Base-by-base conservation (phyloP, 495 filamentous ascomycete genomes). In the Hyphodiscus hymeniophilus region DNA sequence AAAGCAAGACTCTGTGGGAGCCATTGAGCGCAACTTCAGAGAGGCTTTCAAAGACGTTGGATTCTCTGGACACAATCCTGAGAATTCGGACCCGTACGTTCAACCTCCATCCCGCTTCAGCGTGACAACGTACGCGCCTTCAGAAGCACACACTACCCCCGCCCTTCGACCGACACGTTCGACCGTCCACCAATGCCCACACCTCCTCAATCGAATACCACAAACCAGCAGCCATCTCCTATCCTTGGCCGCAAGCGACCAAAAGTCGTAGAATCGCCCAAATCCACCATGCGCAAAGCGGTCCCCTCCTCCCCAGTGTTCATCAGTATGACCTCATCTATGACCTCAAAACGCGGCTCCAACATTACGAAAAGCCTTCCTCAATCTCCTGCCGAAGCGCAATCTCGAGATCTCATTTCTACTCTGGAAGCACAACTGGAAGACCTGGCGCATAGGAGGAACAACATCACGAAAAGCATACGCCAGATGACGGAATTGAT, bases 41-140 rank as follows among this genome's bases (percentile, higher is more conserved):
- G 56, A 61, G 20, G 43, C 58, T 22, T 46, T 61, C 15, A 52
- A 56, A 23, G 55, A 54, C 23, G 42, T 47, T 12, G 44, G 31
- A 35, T 48, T 32, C 34, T 52, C 15, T 26, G 13, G 10, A 24
- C 7, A 48, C 57, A 16, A 43, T 52, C 34, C 22, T 47, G 38
- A 45, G 11, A 48, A 26, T 47, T 53, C 41, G 46, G 55, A 50
- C 33, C 45, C 48, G 21, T 59, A 59, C 39, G 57, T 63, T 13
- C 71, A 82, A 41, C 82, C 79, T 7, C 58, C 62, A 0, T 89
- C 84, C 45, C 84, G 83, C 33, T 88, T 87, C 67, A 88, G 81
- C 61, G 66, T 80, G 38, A 83, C 83, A 13, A 88, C 85, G 2
- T 82, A 83, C 58, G 76, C 79, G n/a, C 71, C 77, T 2, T 72